These are phyloP conservation scores for Monosporascus sp. DNA, from an alignment of 2,329 filamentous ascomycete genomes.

Conservation along the genomic window DNA sequence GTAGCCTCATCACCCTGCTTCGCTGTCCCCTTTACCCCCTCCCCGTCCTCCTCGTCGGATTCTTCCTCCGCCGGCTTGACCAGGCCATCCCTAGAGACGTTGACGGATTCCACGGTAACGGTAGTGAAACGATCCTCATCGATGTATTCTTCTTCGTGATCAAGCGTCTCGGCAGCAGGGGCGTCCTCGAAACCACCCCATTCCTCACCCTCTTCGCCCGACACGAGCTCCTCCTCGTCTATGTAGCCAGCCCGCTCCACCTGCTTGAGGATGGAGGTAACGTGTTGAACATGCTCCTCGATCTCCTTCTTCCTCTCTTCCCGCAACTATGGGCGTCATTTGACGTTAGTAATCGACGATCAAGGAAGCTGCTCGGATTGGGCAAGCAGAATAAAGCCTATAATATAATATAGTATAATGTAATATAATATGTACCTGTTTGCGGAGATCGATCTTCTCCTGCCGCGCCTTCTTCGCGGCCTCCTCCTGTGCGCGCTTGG, in stretches of 20 bases:
- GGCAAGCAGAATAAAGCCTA: not conserved
- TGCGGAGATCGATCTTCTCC: slow-evolving; percentile 68
- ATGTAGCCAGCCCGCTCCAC: slow-evolving; percentile 45
- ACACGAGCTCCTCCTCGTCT: slow-evolving; percentile 26
- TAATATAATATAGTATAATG: slow-evolving; percentile 8
- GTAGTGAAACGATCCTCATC: slow-evolving; percentile 96
- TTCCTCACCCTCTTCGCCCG: slow-evolving; percentile 33
- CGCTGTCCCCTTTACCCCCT: slow-evolving; percentile 28
- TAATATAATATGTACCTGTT: slow-evolving; percentile 54
- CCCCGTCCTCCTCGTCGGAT: slow-evolving; percentile 28
- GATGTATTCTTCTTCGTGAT: slow-evolving; percentile 88
- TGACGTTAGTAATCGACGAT: not conserved
- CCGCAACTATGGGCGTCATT: slow-evolving; percentile 54
- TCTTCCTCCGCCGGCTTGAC: slow-evolving; percentile 44
- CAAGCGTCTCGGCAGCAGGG: slow-evolving; percentile 46
- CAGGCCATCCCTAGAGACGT: slow-evolving; percentile 69
- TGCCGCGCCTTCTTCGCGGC: slow-evolving; percentile 71
- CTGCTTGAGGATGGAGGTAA: slow-evolving; percentile 64
- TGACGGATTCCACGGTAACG: slow-evolving; percentile 87
- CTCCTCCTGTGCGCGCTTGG: slow-evolving; percentile 78
- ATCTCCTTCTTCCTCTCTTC: slow-evolving; percentile 78
- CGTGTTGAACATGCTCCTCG: slow-evolving; percentile 72
- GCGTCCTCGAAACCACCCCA: slow-evolving; percentile 62
- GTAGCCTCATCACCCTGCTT: slow-evolving; percentile 27
- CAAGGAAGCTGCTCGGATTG: not conserved